Evolutionary conservation across 306 rosid species (phyloP).

Genomic region (Lagenaria siceraria): DNA sequence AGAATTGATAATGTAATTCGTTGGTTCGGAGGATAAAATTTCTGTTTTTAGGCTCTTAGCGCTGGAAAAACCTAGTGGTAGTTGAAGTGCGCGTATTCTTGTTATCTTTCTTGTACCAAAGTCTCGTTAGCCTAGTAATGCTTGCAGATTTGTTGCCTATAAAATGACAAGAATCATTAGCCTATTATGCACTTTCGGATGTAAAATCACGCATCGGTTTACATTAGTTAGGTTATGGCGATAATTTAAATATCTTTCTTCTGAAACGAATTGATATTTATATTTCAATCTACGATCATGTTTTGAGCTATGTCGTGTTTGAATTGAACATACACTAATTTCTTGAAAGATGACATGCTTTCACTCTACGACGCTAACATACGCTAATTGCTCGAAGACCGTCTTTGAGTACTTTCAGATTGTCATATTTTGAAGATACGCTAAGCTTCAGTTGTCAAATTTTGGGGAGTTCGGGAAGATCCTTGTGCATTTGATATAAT

Average conservation of each 20-base stretch:
- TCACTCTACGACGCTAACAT: neutral
- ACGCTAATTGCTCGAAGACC: neutral
- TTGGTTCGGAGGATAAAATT: neutral
- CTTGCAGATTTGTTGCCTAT: neutral
- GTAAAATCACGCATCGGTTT: neutral
- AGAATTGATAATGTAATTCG: neutral
- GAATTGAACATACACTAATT: neutral
- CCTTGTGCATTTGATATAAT: too few species aligned
- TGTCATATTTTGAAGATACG: neutral
- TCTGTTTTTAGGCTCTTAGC: neutral
- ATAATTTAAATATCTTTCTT: neutral
- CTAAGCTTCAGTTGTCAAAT: too few species aligned
- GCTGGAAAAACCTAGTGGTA: neutral
- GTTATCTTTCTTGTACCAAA: neutral
- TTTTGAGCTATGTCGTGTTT: neutral
- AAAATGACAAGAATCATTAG: neutral
- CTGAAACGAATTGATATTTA: neutral
- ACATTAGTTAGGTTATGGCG: neutral
- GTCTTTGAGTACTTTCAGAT: neutral
- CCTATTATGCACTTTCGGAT: neutral
- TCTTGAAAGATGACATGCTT: neutral
- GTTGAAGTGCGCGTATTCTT: neutral
- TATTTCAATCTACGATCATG: neutral
- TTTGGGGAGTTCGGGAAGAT: too few species aligned
- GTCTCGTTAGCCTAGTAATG: neutral